These are phyloP conservation scores for Psilocybe tampanensis DNA, from an alignment of 768 basidiomycete genomes.

Conservation along the genomic window DNA sequence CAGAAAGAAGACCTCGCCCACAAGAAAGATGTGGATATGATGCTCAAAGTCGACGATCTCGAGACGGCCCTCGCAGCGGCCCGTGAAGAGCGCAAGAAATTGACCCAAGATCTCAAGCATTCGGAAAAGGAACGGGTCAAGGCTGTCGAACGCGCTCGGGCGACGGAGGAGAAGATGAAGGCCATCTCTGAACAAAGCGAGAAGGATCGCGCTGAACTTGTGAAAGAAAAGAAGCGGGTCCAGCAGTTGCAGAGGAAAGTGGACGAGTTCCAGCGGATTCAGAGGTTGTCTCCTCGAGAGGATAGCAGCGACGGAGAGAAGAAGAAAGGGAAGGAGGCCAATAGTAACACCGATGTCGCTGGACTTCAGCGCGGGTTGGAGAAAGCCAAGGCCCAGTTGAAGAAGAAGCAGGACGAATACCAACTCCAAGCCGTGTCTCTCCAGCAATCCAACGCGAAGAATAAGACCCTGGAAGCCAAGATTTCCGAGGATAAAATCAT, in stretches of 20 bases:
- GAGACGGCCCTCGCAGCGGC: neutral
- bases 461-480: neutral
- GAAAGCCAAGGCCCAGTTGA: conserved; percentile 4
- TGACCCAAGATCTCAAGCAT: conserved; percentile 6
- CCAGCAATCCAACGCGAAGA: neutral
- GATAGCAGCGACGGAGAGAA: neutral
- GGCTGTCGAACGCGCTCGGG: conserved; percentile 6
- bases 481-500: neutral
- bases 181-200: neutral
- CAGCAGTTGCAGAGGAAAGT: conserved; percentile 6
- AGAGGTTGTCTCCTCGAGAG: neutral
- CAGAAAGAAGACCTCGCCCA: neutral
- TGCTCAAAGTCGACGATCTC: neutral
- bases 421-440: conserved; percentile 5
- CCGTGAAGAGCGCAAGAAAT: conserved; percentile 5
- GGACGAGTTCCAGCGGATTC: neutral
- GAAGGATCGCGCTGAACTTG: neutral
- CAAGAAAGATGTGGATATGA: neutral
- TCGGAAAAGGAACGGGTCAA: neutral
- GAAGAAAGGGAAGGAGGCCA: conserved; percentile 1
- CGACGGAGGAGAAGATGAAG: conserved; percentile 6
- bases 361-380: conserved; percentile 10
- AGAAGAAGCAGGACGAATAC: conserved; percentile 14
- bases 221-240: neutral
- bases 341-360: neutral